Evolutionary conservation across 129 eudicot species (phyloP), one percentile per base, ranked within the genome.

Genomic region (Tanacetum coccineum): DNA sequence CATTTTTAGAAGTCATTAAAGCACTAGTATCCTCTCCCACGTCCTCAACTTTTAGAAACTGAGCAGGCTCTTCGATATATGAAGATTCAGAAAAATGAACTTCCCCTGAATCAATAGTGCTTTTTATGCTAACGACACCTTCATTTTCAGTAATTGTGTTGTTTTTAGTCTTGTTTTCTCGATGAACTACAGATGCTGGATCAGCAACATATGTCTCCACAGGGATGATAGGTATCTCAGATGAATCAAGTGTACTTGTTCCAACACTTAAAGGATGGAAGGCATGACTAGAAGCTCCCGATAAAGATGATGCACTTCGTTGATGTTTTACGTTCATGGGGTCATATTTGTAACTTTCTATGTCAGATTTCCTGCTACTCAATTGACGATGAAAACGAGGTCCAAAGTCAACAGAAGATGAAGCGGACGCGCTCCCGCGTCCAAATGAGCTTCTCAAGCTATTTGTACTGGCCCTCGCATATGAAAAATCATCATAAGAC

Each of bases 401-500:
- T 54, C 90, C 83, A 77, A 83, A 76, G 74, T 94, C 99, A 62
- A 79, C 58, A 13, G 99, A 94, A 39, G 99, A 86, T 3, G 96
- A 81, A 55, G 95, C 88, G 1, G 77, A 67, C 44, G 74, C 50
- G 77, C 85, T 87, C 47, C 95, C 87, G 65, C 82, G 82, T 46
- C 92, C 97, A 47, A 69, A 3, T 12, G 97, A 87, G 73, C 93
- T 91, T 83, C 87, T 82, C 81, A 85, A 68, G 81, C 94, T 87
- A 46, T 80, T 82, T 48, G 83, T 26, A 59, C 85, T 81, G 53
- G 67, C 90, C 70, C 90, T 77, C 51, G 71, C 80, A 81, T 79
- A 89, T 6, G 95, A 84, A 45, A 84, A 76, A 63, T 87, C 99
- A 59, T 94, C 90, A 78, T 75, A 89, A 13, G 85, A 78, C 21